A percentile compares a stretch with the other conserved stretches of the same genome.
phyloP scores from a whole-genome alignment of 1,284 basidiomycete species.

The Schizophyllum amplum region DNA sequence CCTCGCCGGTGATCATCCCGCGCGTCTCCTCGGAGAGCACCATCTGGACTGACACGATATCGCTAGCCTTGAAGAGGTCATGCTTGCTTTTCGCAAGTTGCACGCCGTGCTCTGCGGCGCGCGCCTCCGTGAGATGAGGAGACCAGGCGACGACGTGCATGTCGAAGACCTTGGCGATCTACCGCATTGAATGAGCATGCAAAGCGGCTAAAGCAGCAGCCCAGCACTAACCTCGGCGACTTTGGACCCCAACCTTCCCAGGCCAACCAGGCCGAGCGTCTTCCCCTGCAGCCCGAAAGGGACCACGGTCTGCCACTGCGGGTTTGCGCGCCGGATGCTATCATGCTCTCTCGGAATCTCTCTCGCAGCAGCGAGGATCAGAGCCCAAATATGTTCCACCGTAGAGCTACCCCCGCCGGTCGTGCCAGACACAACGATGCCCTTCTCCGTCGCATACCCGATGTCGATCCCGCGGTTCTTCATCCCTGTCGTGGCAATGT shows the following conservation, averaged over 20 bases:
- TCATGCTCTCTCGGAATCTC: neutral
- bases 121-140: slow-evolving; percentile 50
- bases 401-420: slow-evolving; percentile 37
- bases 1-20: slow-evolving; percentile 36
- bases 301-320: slow-evolving; percentile 48
- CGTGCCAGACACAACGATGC: slow-evolving; percentile 52
- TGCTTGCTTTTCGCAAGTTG: slow-evolving; percentile 41
- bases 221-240: slow-evolving; percentile 33
- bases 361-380: slow-evolving; percentile 13
- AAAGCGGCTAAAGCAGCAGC: neutral
- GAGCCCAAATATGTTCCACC: slow-evolving; percentile 58
- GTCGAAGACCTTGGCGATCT: slow-evolving; percentile 52
- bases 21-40: slow-evolving; percentile 44
- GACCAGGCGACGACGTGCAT: slow-evolving; percentile 60
- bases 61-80: slow-evolving; percentile 41
- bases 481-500: slow-evolving; percentile 52
- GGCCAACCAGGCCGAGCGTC: slow-evolving; percentile 51
- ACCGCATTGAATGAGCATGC: neutral
- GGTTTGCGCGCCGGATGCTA: slow-evolving; percentile 17
- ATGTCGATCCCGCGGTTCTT: slow-evolving; percentile 44
- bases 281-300: slow-evolving; percentile 45
- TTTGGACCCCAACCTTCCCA: slow-evolving; percentile 44
- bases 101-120: slow-evolving; percentile 42
- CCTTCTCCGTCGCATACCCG: slow-evolving; percentile 36
- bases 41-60: slow-evolving; percentile 54